Percentiles rank a stretch among this genome's conserved stretches.
These are phyloP conservation scores for Neoboletus brunneissimus DNA, from an alignment of 768 basidiomycete genomes.

Conservation along the genomic window DNA sequence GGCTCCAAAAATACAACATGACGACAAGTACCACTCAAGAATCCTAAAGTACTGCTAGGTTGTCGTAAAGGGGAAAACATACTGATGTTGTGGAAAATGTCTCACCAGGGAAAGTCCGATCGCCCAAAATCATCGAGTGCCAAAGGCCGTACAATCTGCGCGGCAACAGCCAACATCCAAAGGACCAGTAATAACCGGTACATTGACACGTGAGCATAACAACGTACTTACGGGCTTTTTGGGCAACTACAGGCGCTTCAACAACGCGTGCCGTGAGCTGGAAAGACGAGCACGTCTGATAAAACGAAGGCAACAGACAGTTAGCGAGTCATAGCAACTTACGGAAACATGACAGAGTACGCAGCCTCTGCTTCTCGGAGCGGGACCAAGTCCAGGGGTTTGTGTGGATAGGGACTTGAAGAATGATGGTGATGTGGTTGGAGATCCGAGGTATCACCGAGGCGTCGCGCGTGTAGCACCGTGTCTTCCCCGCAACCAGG, in stretches of 20 bases:
- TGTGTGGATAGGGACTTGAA: constrained; percentile 1
- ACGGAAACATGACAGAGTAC: constrained; percentile 29
- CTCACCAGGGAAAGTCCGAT: no score
- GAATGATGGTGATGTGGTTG: constrained; percentile 1
- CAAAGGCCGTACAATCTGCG: neutral
- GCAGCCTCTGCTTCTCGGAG: constrained; percentile 28
- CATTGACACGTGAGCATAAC: neutral
- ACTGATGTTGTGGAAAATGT: neutral
- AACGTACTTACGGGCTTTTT: neutral
- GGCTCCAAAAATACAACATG: neutral
- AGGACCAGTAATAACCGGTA: neutral
- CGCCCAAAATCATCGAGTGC: neutral
- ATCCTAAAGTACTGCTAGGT: neutral
- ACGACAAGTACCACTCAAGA: neutral
- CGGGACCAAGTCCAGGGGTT: constrained; percentile 25
- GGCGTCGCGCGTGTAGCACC: neutral
- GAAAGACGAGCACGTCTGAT: constrained; percentile 1
- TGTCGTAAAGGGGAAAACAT: neutral
- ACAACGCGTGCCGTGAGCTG: neutral
- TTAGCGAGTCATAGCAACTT: constrained; percentile 1
- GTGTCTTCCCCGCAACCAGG: neutral
- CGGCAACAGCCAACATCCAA: neutral
- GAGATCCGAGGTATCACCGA: neutral
- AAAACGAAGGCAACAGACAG: neutral
- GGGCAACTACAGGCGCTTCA: neutral